A percentile compares a stretch with the other conserved stretches of the same genome.
Evolutionary conservation across 768 basidiomycete genomes (phyloP).

Genomic region (Boletus coccyginus): DNA sequence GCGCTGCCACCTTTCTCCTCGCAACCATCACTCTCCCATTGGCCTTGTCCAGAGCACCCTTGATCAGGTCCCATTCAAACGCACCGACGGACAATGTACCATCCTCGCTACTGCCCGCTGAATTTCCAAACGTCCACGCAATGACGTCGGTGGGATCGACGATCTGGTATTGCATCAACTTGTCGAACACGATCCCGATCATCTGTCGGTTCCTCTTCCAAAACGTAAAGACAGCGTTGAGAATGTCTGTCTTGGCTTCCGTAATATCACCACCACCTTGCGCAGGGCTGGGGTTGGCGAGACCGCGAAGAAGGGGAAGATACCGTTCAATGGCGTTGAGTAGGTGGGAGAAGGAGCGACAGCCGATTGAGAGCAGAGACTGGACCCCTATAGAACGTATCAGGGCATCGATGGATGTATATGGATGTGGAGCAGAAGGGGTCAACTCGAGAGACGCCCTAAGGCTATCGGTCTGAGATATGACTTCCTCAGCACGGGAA

Average conservation of each 20-base stretch:
- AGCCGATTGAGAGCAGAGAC: constrained; percentile 86
- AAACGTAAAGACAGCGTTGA: constrained; percentile 69
- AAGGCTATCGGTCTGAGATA: constrained; percentile 67
- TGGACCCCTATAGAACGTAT: constrained; percentile 82
- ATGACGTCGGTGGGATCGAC: constrained; percentile 93
- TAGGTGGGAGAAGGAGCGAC: constrained; percentile 95
- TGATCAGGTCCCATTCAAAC: constrained; percentile 85
- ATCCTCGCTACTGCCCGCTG: constrained; percentile 35
- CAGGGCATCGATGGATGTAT: constrained; percentile 60
- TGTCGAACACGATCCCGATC: constrained; percentile 92
- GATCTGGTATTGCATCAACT: constrained; percentile 97
- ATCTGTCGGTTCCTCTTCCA: constrained; percentile 87
- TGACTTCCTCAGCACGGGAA: constrained; percentile 76
- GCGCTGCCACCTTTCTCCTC: constrained; percentile 62
- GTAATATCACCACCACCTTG: constrained; percentile 35
- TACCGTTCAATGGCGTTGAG: constrained; percentile 97
- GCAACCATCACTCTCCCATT: constrained; percentile 84
- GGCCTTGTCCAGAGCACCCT: constrained; percentile 83
- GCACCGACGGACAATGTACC: constrained; percentile 45
- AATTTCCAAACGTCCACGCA: constrained; percentile 72
- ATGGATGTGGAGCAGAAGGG: constrained; percentile 49
- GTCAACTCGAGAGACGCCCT: constrained; percentile 59
- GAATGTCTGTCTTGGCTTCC: constrained; percentile 68
- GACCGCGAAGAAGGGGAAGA: constrained; percentile 66
- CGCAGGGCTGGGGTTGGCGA: constrained; percentile 36